phyloP scores from a whole-genome alignment of 2,329 filamentous ascomycete species.

The Dothideomycetidae sp. region DNA sequence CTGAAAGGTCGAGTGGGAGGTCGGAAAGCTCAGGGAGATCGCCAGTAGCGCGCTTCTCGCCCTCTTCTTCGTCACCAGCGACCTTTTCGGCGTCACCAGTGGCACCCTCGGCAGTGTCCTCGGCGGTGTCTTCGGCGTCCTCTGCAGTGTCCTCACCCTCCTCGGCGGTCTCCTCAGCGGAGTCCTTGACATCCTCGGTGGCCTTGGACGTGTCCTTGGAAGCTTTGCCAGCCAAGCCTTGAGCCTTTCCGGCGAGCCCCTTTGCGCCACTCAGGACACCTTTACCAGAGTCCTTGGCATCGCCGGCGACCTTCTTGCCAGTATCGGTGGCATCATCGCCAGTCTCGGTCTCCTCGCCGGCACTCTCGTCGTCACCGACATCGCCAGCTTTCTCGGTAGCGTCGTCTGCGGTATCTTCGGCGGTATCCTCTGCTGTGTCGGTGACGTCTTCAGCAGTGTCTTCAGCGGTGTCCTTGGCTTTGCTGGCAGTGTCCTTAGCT shows the following conservation, averaged over 20 bases:
- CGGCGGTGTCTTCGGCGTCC: slow-evolving; percentile 12
- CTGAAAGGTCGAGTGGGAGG: slow-evolving; percentile 29
- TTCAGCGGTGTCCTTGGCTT: slow-evolving; percentile 18
- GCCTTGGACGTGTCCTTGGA: slow-evolving; percentile 21
- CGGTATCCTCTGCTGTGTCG: slow-evolving; percentile 21
- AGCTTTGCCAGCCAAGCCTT: slow-evolving; percentile 11
- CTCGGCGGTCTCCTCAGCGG: slow-evolving; percentile 21
- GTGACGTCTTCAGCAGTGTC: slow-evolving; percentile 19
- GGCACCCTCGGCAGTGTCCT: slow-evolving; percentile 9
- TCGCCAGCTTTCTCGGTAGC: slow-evolving; percentile 34
- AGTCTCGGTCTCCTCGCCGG: slow-evolving; percentile 25
- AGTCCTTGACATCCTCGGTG: slow-evolving; percentile 24
- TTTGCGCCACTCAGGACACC: slow-evolving; percentile 27
- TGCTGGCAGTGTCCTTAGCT: slow-evolving; percentile 28
- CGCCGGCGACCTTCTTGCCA: slow-evolving; percentile 21
- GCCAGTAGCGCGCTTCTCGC: slow-evolving; percentile 17
- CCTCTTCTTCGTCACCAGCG: slow-evolving; percentile 13
- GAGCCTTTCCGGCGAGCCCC: slow-evolving; percentile 30
- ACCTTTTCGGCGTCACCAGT: slow-evolving; percentile 10
- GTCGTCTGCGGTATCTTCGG: slow-evolving; percentile 23
- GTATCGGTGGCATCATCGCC: slow-evolving; percentile 25
- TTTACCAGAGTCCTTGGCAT: slow-evolving; percentile 22
- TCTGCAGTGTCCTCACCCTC: slow-evolving; percentile 17
- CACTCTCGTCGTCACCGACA: slow-evolving; percentile 32
- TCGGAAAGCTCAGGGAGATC: slow-evolving; percentile 23